phyloP scores from a whole-genome alignment of 306 rosid species.

The Casuarina glauca region DNA sequence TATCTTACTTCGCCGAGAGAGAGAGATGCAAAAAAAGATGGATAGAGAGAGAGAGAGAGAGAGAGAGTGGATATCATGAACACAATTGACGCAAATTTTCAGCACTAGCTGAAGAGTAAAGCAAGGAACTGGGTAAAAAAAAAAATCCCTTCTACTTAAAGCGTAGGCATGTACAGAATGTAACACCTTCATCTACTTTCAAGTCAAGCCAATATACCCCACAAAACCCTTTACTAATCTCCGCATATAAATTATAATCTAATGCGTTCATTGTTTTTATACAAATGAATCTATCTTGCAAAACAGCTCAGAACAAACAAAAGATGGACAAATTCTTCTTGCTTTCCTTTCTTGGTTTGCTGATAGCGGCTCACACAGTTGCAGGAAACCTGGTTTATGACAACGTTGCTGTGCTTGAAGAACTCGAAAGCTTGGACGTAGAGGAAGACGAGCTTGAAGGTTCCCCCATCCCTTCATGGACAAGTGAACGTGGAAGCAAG shows the following conservation, averaged over 20 bases:
- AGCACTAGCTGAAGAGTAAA: slow-evolving; percentile 82
- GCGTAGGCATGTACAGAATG: slow-evolving; percentile 80
- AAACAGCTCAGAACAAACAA: slow-evolving; percentile 28
- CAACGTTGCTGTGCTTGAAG: slow-evolving; percentile 48
- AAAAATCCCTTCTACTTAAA: slow-evolving; percentile 80
- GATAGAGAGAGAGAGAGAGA: slow-evolving; percentile 35
- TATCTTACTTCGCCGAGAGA: slow-evolving; percentile 33
- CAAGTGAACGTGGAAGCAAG: slow-evolving; percentile 74
- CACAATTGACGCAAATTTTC: slow-evolving; percentile 46
- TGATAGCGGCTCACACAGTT: slow-evolving; percentile 60
- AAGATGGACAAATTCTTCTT: slow-evolving; percentile 64
- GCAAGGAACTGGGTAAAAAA: slow-evolving; percentile 61
- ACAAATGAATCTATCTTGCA: slow-evolving; percentile 57
- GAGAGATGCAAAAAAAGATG: slow-evolving; percentile 36
- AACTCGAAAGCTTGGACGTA: slow-evolving; percentile 48
- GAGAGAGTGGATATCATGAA: slow-evolving; percentile 15
- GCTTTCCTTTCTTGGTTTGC: slow-evolving; percentile 48
- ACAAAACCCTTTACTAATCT: slow-evolving; percentile 60
- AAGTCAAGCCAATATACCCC: slow-evolving; percentile 89
- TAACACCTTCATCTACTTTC: slow-evolving; percentile 85
- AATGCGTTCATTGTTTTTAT: slow-evolving; percentile 54
- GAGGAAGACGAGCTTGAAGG: slow-evolving; percentile 57
- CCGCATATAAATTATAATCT: slow-evolving; percentile 66
- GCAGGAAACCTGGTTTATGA: slow-evolving; percentile 49
- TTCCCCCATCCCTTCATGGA: slow-evolving; percentile 69